Conservation (phyloP, 1,139 yeast species). For the Meyerozyma guilliermondii region DNA sequence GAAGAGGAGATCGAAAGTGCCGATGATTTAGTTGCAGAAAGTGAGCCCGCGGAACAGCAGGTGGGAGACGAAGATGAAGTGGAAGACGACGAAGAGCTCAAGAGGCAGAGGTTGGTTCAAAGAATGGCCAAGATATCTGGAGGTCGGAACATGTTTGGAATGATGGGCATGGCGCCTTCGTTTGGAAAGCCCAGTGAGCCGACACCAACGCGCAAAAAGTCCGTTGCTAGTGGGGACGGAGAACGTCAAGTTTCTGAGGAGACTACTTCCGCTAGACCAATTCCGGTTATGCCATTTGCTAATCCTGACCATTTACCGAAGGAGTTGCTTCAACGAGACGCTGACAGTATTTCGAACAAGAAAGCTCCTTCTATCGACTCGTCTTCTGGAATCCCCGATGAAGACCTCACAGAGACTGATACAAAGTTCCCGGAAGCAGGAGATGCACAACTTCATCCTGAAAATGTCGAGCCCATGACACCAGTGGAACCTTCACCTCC, state of each 20-base stretch:
- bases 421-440: constrained; percentile 14
- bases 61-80: constrained; percentile 18
- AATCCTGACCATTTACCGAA: constrained; percentile 20
- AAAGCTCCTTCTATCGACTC: constrained; percentile 13
- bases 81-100: constrained; percentile 74
- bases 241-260: no score
- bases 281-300: constrained; percentile 52
- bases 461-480: constrained; percentile 8
- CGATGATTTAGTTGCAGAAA: constrained; percentile 14
- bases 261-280: constrained; percentile 22
- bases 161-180: constrained; percentile 57
- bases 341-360: constrained; percentile 7
- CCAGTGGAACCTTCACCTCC: constrained; percentile 7
- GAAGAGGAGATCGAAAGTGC: constrained; percentile 17
- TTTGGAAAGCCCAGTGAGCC: neutral
- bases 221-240: neutral
- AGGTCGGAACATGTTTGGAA: constrained; percentile 85
- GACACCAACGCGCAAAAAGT: neutral
- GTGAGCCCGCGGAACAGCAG: constrained; percentile 9
- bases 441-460: constrained; percentile 10
- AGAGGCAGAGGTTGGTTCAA: constrained; percentile 75
- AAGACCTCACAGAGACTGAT: constrained; percentile 21
- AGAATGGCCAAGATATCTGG: constrained; percentile 95
- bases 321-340: constrained; percentile 11
- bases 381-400: constrained; percentile 28